Conservation (phyloP, 2,329 filamentous ascomycete species). For the Triangularia verruculosa region DNA sequence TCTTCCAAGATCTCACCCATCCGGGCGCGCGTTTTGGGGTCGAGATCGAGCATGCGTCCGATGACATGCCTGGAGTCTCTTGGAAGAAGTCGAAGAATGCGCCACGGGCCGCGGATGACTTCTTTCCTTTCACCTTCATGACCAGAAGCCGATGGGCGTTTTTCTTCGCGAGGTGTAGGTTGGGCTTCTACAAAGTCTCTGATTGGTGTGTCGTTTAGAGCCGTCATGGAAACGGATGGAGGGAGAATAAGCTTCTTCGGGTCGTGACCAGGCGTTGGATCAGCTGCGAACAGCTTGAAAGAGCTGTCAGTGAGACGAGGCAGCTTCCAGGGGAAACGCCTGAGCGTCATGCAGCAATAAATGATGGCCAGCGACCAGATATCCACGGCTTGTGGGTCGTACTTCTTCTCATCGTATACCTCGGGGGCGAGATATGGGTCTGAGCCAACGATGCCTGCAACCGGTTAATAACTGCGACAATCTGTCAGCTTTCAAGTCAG, state of each 20-base stretch:
- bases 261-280: slow-evolving; percentile 72
- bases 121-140: slow-evolving; percentile 58
- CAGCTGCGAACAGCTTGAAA: slow-evolving; percentile 85
- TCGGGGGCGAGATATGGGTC: slow-evolving; percentile 97
- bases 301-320: slow-evolving; percentile 90
- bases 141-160: neutral
- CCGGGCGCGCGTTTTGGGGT: slow-evolving; percentile 77
- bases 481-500: neutral
- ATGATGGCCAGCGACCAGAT: slow-evolving; percentile 99
- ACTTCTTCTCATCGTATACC: slow-evolving; percentile 90
- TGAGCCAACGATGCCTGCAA: slow-evolving; percentile 65
- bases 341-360: slow-evolving; percentile 96
- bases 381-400: slow-evolving; percentile 90
- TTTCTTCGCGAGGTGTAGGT: slow-evolving; percentile 10
- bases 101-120: slow-evolving; percentile 88
- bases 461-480: slow-evolving; percentile 1
- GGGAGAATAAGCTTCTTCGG: slow-evolving; percentile 51
- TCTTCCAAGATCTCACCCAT: slow-evolving; percentile 85
- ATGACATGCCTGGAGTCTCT: slow-evolving; percentile 88
- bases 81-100: slow-evolving; percentile 80
- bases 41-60: slow-evolving; percentile 85
- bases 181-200: slow-evolving; percentile 26
- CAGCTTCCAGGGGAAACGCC: slow-evolving; percentile 95
- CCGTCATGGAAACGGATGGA: slow-evolving; percentile 45
- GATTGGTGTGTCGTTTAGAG: slow-evolving; percentile 36